Evolutionary conservation across 2,329 filamentous ascomycete genomes (phyloP).

Genomic region (Teratosphaeria zuluensis): DNA sequence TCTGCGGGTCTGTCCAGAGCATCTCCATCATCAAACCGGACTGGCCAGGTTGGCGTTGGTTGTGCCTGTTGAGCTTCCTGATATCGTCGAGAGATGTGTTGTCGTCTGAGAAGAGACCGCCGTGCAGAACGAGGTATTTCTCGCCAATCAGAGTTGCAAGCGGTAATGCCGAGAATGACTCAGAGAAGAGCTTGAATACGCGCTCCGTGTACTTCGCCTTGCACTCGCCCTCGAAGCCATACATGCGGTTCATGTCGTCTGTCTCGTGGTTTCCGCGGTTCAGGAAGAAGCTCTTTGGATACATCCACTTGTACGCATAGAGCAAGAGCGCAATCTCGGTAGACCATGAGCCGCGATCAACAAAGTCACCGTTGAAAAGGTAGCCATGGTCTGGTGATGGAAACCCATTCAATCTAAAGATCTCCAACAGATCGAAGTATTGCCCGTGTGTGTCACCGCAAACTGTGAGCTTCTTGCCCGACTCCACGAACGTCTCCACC

Average conservation of each 20-base stretch:
- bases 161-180: constrained; percentile 90
- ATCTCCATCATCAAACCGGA: constrained; percentile 99
- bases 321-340: constrained; percentile 90
- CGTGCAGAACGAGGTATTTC: constrained; percentile 87
- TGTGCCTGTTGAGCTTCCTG: constrained; percentile 80
- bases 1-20: constrained; percentile 97
- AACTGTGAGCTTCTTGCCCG: constrained; percentile 75
- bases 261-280: constrained; percentile 99
- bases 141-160: constrained; percentile 83
- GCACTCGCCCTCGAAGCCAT: constrained; percentile 97
- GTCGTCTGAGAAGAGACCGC: constrained; percentile 92
- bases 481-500: constrained; percentile 79
- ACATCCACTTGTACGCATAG: constrained; percentile 95
- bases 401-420: constrained; percentile 83
- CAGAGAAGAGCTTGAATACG: constrained; percentile 93
- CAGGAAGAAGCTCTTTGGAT: constrained; percentile 74
- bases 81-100: constrained; percentile 88
- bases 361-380: constrained; percentile 97
- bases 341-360: constrained; percentile 95
- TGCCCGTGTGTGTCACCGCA: constrained; percentile 98
- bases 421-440: constrained; percentile 94
- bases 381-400: constrained; percentile 84
- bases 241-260: constrained; percentile 86
- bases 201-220: constrained; percentile 96
- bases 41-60: constrained; percentile 86